Base-by-base conservation (phyloP, 2,329 filamentous ascomycete genomes). In the Simplicillium sp. region DNA sequence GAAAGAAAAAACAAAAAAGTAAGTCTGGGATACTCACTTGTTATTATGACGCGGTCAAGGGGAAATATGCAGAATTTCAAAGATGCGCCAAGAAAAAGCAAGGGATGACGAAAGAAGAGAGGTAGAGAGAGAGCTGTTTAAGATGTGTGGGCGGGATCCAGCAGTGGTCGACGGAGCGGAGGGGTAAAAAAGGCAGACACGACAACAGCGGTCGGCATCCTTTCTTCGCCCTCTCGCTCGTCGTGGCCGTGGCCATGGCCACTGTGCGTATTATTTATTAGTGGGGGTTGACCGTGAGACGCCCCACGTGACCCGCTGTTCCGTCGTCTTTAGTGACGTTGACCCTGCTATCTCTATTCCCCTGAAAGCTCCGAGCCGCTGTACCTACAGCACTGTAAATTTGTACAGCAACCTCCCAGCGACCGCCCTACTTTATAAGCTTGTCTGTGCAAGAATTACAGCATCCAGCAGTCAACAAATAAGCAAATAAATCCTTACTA, bases 201-300 rank as follows among this genome's bases (percentile, higher is more conserved):
- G 53, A 57, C 56, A 56, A 52, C 53, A 58, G 51, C 14, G 32
- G 33, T 36, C n/a, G 50, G 45, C 49, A 49, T 50, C 48, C 50
- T 43, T 3, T n/a, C 18, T 25, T n/a, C 36, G 20, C 18, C 35
- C 20, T 25, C 20, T 25, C 20, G 20, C 20, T 25, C 20, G 20
- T 25, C 20, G 9, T 25, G 20, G 20, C 9, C 20, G 20, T 25
- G 20, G 20, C 20, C 20, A 25, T 25, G 20, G 20, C 20, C 20
- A 25, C 20, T 25, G 20, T 25, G 20, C 20, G 20, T 25, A 25
- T 25, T 25, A 25, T 25, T 25, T 35, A 14, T 25, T 54, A 53
- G 53, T 57, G 57, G 56, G 40, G 57, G 57, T 53, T 56, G 46
- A 34, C 53, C 41, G 51, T 53, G 50, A 53, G 53, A 57, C 53